phyloP scores from a whole-genome alignment of 345 rosid species.

The Orychophragmus violaceus region DNA sequence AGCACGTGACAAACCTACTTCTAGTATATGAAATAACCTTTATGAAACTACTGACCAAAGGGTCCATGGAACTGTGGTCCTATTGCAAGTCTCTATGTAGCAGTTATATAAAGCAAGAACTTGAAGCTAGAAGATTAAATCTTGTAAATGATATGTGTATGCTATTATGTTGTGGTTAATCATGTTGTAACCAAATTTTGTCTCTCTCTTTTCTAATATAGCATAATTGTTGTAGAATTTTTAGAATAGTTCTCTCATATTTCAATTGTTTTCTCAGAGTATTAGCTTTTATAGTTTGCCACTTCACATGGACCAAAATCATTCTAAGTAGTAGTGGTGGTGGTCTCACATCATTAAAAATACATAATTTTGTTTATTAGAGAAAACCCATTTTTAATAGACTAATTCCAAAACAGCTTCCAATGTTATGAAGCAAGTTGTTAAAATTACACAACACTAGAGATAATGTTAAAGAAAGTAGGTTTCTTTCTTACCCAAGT shows the following conservation, averaged over 20 bases:
- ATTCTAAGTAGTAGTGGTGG: conserved; percentile 23
- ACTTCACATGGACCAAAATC: conserved; percentile 28
- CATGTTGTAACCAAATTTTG: background rate
- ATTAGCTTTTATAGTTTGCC: background rate
- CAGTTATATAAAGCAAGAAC: background rate
- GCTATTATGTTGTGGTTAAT: background rate
- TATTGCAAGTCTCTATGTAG: background rate
- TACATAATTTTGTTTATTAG: conserved; percentile 2
- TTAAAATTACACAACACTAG: conserved; percentile 24
- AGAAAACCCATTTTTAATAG: background rate
- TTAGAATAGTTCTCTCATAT: background rate
- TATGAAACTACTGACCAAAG: conserved; percentile 4
- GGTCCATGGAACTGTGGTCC: conserved; percentile 18
- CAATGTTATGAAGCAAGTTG: conserved; percentile 15
- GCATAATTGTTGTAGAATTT: background rate
- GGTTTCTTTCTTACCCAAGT: conserved; percentile 24
- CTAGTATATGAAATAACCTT: background rate
- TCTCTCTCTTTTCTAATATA: background rate
- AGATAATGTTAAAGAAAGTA: conserved; percentile 27
- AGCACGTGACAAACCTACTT: conserved; percentile 8
- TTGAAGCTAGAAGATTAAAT: background rate
- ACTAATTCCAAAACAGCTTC: conserved; percentile 20
- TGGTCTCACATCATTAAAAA: conserved; percentile 19
- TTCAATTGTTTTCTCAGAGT: background rate
- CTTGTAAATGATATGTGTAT: background rate